Percentiles rank a stretch among this genome's conserved stretches.
Evolutionary conservation across 1,284 basidiomycete species (phyloP).

Genomic region (Ganoderma leucocontextum): DNA sequence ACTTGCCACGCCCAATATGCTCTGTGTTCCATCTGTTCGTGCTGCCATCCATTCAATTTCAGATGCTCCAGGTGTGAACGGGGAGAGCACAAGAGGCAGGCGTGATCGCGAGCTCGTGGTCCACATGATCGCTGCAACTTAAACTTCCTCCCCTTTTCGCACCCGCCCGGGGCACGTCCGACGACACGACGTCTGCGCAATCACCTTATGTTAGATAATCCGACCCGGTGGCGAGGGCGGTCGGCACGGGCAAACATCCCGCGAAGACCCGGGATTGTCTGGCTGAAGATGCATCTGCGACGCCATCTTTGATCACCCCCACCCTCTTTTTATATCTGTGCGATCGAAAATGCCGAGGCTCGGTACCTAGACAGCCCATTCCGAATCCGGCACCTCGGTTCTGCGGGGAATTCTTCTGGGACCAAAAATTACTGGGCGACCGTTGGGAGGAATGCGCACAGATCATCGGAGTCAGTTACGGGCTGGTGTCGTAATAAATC

Average conservation of each 20-base stretch:
- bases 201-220: slow-evolving; percentile 33
- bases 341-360: slow-evolving; percentile 39
- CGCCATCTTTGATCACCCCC: slow-evolving; percentile 36
- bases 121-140: slow-evolving; percentile 26
- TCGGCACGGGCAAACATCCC: slow-evolving; percentile 29
- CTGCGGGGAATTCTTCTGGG: slow-evolving; percentile 33
- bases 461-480: slow-evolving; percentile 34
- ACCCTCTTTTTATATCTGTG: slow-evolving; percentile 34
- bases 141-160: slow-evolving; percentile 3
- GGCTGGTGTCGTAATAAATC: slow-evolving; percentile 32
- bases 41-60: slow-evolving; percentile 10
- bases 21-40: slow-evolving; percentile 4
- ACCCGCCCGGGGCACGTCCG: slow-evolving; percentile 5
- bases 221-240: slow-evolving; percentile 19
- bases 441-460: slow-evolving; percentile 30
- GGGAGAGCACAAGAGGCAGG: slow-evolving; percentile 9
- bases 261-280: slow-evolving; percentile 35
- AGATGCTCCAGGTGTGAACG: slow-evolving; percentile 17
- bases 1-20: slow-evolving; percentile 26
- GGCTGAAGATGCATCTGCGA: slow-evolving; percentile 21
- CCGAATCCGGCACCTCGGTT: slow-evolving; percentile 31
- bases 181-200: slow-evolving; percentile 17
- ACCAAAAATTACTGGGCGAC: slow-evolving; percentile 34
- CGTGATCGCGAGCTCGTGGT: slow-evolving; percentile 4
- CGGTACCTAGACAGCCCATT: slow-evolving; percentile 37